Conservation (phyloP, 768 basidiomycete species). For the Rhodotorula graminis region DNA sequence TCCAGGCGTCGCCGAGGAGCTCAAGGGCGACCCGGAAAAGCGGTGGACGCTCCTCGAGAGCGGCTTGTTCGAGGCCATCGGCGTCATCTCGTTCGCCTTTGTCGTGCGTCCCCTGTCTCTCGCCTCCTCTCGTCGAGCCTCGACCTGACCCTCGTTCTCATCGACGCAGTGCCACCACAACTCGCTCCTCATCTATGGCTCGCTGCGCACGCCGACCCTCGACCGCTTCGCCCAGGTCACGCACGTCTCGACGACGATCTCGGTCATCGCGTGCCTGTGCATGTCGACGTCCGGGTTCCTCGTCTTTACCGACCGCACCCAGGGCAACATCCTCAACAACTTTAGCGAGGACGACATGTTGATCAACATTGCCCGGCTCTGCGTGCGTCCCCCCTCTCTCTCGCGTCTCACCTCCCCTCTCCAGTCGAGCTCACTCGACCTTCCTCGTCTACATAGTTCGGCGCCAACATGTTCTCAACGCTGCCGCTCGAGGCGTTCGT, state of each 20-base stretch:
- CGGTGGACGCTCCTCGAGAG: constrained; percentile 71
- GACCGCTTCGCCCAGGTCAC: constrained; percentile 90
- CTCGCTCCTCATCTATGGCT: constrained; percentile 91
- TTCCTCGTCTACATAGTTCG: constrained; percentile 24
- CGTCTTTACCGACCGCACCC: constrained; percentile 63
- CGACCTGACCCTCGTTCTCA: constrained; percentile 6
- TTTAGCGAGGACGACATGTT: constrained; percentile 58
- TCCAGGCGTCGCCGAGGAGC: constrained; percentile 63
- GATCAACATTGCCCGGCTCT: constrained; percentile 91
- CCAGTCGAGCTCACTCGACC: background rate
- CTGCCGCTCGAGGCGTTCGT: constrained; percentile 89
- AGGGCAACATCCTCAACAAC: constrained; percentile 95
- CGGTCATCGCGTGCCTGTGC: constrained; percentile 69
- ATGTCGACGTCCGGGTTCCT: constrained; percentile 77
- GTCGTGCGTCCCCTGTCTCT: constrained; percentile 54
- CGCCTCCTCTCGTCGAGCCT: background rate
- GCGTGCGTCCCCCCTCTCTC: constrained; percentile 49
- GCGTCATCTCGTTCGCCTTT: constrained; percentile 88
- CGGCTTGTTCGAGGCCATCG: constrained; percentile 88
- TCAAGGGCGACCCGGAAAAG: constrained; percentile 70
- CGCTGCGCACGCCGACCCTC: constrained; percentile 82
- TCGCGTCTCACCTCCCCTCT: constrained; percentile 43
- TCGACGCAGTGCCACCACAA: constrained; percentile 75
- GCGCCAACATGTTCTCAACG: constrained; percentile 80
- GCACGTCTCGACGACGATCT: constrained; percentile 80